Base-by-base conservation (phyloP, 495 filamentous ascomycete genomes). In the Friedmanniomyces endolithicus region DNA sequence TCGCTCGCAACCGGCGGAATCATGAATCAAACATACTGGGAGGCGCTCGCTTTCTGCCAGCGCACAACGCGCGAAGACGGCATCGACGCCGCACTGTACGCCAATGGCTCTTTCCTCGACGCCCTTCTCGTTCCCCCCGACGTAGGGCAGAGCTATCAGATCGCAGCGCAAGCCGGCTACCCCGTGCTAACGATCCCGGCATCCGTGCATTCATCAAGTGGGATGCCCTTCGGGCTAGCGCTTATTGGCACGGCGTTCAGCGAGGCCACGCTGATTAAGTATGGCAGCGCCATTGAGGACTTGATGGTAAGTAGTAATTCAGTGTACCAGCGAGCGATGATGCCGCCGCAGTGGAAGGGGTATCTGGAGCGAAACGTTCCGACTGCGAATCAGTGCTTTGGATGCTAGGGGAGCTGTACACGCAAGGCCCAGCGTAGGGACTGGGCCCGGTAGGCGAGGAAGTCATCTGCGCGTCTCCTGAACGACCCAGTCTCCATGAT, bases 141-240 rank as follows among this genome's bases (percentile, higher is more conserved):
- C 64, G 78, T 82, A 3, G 84, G 73, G 0, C 80, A 82, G 64
- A 78, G 75, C 35, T 75, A 79, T 55, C 68, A 75, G 59, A 70
- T 75, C 35, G 72, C 72, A 12, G 75, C 74, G 2, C 71, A 77
- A 58, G 77, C 77, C 9, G 84, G 84, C 0, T 87, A 88, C 65
- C 85, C 83, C 1, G 73, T 85, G 53, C 70, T 88, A 56, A 87
- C 83, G 2, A 62, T 88, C 0, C 85, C 85, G 0, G 82, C 75
- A 1, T 78, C 77, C 14, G 67, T 74, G 11, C 70, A 74, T 60
- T 50, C 57, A 25, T 65, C 53, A 20, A 84, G 72, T 1, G 80
- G 82, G 11, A 85, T 88, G 78, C 82, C 82, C 0, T 86, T 81
- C 62, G 84, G 85, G 0, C 64, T 88, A 22, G 80, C 75, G 1